phyloP scores from a whole-genome alignment of 306 rosid genomes.

The Lathyrus sativus region DNA sequence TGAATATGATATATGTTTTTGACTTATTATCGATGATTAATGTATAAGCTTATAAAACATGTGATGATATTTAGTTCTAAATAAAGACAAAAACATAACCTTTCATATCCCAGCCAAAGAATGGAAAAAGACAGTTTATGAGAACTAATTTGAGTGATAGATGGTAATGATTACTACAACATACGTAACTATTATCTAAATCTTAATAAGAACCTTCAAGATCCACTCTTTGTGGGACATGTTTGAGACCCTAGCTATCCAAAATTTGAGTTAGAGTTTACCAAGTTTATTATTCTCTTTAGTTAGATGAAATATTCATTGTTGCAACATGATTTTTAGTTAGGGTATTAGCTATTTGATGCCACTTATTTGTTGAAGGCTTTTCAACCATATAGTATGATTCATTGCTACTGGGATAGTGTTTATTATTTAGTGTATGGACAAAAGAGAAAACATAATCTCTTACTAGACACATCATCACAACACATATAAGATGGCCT shows the following conservation, averaged over 20 bases:
- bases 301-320: too few species aligned
- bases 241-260: neutral
- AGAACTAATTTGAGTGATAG: slow-evolving; percentile 9
- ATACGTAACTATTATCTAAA: neutral
- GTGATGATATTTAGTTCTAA: slow-evolving; percentile 3
- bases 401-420: too few species aligned
- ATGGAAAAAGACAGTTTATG: slow-evolving; percentile 19
- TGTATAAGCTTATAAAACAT: neutral
- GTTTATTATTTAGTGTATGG: too few species aligned
- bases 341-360: neutral
- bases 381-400: too few species aligned
- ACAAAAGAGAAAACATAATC: neutral
- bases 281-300: too few species aligned
- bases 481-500: neutral
- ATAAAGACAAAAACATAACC: neutral
- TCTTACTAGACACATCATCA: neutral
- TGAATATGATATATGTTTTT: slow-evolving; percentile 8
- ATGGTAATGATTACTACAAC: slow-evolving; percentile 28
- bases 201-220: neutral
- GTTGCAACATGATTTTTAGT: neutral
- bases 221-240: neutral
- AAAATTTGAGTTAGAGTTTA: too few species aligned
- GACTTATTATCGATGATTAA: slow-evolving; percentile 1
- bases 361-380: neutral
- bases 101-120: slow-evolving; percentile 7